A percentile compares a stretch with the other conserved stretches of the same genome.
Conservation (phyloP, 129 eudicot genomes). For the Mikania micrantha region DNA sequence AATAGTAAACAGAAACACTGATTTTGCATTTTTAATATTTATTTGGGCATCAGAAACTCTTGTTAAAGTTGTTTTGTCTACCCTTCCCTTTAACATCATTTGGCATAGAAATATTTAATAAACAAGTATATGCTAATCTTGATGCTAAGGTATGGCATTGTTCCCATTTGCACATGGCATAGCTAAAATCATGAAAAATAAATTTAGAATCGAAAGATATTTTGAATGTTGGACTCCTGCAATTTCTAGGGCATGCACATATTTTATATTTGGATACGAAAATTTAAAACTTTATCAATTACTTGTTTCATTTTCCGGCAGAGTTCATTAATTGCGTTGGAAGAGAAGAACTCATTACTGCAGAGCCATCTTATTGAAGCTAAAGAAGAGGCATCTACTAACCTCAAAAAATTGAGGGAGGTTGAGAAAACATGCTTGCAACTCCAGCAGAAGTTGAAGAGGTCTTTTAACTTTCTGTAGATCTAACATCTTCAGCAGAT, state of each 20-base stretch:
- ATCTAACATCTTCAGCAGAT: not conserved
- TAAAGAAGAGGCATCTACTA: conserved; percentile 50
- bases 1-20: not conserved
- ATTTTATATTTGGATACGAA: not conserved
- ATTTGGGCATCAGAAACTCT: not conserved
- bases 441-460: conserved; percentile 63
- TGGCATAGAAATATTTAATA: not conserved
- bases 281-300: not conserved
- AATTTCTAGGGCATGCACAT: not conserved
- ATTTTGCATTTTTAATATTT: not conserved
- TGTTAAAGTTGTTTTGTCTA: not conserved
- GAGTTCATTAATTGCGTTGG: conserved; percentile 64
- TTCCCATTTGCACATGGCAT: not conserved
- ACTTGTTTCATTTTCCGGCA: conserved; percentile 28
- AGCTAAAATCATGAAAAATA: not conserved
- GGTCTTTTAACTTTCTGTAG: conserved; percentile 32
- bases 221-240: not conserved
- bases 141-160: not conserved
- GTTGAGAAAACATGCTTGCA: conserved; percentile 62
- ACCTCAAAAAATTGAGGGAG: conserved; percentile 59
- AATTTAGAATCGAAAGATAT: not conserved
- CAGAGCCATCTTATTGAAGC: conserved; percentile 61
- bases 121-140: not conserved
- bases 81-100: not conserved
- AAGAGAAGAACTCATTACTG: conserved; percentile 61